These are phyloP conservation scores for Blastocystis sp. DNA, from an alignment of 352 stramenopile species.

Conservation along the genomic window DNA sequence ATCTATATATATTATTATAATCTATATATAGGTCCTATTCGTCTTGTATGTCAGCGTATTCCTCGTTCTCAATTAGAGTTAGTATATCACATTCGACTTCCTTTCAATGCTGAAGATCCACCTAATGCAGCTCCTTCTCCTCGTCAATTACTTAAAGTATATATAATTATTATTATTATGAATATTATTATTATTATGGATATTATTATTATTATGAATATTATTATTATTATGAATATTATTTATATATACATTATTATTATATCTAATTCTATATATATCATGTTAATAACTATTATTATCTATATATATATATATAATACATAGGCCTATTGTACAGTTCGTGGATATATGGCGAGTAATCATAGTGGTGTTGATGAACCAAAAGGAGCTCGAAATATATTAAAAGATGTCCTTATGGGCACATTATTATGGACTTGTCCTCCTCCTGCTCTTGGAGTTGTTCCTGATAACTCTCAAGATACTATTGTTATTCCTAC, in stretches of 20 bases:
- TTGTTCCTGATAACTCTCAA: slow-evolving; percentile 4
- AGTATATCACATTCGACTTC: slow-evolving; percentile 81
- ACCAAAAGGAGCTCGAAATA: slow-evolving; percentile 68
- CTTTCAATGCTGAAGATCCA: slow-evolving; percentile 19
- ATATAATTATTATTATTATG: not conserved
- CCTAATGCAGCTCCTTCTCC: slow-evolving; percentile 39
- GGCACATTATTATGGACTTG: slow-evolving; percentile 89
- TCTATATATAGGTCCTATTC: slow-evolving; percentile 53
- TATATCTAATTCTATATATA: not conserved
- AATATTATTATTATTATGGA: slow-evolving; percentile 39
- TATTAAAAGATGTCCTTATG: slow-evolving; percentile 90
- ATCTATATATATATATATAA: too few relatives aligned
- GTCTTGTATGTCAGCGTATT: slow-evolving; percentile 76
- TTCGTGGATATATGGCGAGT: slow-evolving; percentile 69
- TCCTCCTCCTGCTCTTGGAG: slow-evolving; percentile 53
- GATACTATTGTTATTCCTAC: too few relatives aligned
- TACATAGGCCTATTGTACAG: slow-evolving; percentile 53
- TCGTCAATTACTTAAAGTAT: slow-evolving; percentile 42
- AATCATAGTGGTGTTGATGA: slow-evolving; percentile 78
- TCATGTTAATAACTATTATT: not conserved
- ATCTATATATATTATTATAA: too few relatives aligned
- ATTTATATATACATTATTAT: not conserved
- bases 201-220: slow-evolving; percentile 11
- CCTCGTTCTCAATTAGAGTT: slow-evolving; percentile 77
- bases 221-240: slow-evolving; percentile 34